Base-by-base conservation (phyloP, 2,329 filamentous ascomycete species). In the Domatiomyces catenatus region DNA sequence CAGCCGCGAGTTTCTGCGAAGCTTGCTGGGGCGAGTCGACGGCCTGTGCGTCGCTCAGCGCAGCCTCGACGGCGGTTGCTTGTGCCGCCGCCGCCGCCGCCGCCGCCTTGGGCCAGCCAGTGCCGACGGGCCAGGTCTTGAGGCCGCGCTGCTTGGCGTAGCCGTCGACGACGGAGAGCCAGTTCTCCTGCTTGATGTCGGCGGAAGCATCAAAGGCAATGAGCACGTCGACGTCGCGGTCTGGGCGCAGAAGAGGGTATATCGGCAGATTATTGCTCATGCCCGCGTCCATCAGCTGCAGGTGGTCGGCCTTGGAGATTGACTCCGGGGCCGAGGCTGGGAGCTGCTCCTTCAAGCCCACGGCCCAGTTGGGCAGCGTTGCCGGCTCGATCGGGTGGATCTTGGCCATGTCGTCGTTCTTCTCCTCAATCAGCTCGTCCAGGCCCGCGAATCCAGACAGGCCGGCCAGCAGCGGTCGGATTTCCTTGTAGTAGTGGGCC, bases 191-290 rank as follows among this genome's bases (percentile, higher is more conserved):
- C 63, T 84, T 86, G 53, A 94, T 86, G 59, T 98, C 92, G 18
- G 89, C 89, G 1, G 86, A 94, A 2, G 88, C 88, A 64, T 98
- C 92, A 64, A 98, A 98, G 2, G 89, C 86, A 45, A 98, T 78
- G 45, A 96, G 72, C 44, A 98, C 76, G 60, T 98, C 92, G 5
- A 98, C 83, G 51, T 94, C 77, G 36, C 92, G 78, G 2, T 89
- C 90, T 0, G 87, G 87, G 8, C 92, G 81, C 17, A 98, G 79
- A 2, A 96, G 75, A 0, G 92, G 92, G 64, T 98, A 98, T 43
- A 96, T 89, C 1, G 92, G 92, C 7, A 98, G 73, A 62, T 98
- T 98, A 64, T 98, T 96, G 57, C 86, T 93, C 92, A 98, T 98
- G 48, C 92, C 92, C 1, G 92, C 89, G 65, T 98, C 92, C 89